Percentiles rank a stretch among this genome's conserved stretches.
These are phyloP conservation scores for Rhizopogon sp. DNA, from an alignment of 768 basidiomycete species.

Conservation along the genomic window DNA sequence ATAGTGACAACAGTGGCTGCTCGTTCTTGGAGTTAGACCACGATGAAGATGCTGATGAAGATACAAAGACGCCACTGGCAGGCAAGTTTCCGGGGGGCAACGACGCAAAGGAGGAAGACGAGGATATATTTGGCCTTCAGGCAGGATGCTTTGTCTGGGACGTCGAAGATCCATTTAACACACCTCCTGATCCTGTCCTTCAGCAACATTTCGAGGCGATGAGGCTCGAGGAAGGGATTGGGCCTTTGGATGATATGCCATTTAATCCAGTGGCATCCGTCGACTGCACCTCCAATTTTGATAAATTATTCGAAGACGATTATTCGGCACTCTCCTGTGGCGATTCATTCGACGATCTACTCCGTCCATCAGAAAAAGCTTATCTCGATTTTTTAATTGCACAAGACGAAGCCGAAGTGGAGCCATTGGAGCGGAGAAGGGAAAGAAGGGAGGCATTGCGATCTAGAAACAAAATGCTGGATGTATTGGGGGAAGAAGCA, in stretches of 20 bases:
- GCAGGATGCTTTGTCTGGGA: constrained; percentile 12
- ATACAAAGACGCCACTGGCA: not conserved
- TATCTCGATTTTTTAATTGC: not conserved
- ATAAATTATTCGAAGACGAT: too few species aligned
- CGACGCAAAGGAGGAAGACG: not conserved
- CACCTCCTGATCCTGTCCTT: not conserved
- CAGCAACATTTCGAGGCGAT: not conserved
- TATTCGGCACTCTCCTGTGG: not conserved
- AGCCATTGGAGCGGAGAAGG: not conserved
- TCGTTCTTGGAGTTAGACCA: constrained; percentile 1
- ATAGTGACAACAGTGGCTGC: not conserved
- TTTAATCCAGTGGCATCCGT: not conserved
- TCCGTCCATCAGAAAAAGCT: constrained; percentile 1
- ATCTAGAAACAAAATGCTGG: constrained; percentile 5
- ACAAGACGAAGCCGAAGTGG: constrained; percentile 1
- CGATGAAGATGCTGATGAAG: not conserved
- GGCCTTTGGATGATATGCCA: not conserved
- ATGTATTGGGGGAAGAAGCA: constrained; percentile 8
- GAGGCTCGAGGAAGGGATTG: not conserved
- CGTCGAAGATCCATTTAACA: constrained; percentile 9
- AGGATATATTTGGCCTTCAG: not conserved
- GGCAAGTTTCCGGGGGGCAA: not conserved
- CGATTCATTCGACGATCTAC: not conserved
- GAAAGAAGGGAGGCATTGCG: constrained; percentile 3
- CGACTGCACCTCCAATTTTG: not conserved